Percentiles rank a stretch among this genome's conserved stretches.
These are phyloP conservation scores for Penicillium glabrum DNA, from an alignment of 2,329 filamentous ascomycete species.

Conservation along the genomic window DNA sequence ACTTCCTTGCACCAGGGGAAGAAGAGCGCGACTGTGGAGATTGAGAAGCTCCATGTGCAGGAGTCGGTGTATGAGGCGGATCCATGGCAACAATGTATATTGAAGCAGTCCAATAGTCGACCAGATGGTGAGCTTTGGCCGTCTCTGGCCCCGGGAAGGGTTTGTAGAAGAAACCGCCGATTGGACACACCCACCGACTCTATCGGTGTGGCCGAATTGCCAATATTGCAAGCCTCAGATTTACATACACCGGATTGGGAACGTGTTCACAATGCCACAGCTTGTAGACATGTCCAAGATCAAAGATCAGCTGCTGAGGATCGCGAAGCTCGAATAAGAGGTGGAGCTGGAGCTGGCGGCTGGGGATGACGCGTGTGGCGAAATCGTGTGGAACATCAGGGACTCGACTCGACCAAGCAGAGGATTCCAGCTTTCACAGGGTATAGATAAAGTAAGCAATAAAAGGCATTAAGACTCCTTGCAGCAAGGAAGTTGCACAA, in stretches of 20 bases:
- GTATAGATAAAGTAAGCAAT: neutral
- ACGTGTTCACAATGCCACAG: neutral
- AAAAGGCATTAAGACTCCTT: neutral
- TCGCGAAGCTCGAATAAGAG: conserved; percentile 1
- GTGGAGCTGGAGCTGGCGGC: conserved; percentile 12
- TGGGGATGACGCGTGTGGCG: conserved; percentile 24
- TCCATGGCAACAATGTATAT: neutral
- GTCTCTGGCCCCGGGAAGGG: neutral
- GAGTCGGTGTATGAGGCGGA: conserved; percentile 5
- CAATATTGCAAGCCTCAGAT: neutral
- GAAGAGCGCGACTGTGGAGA: conserved; percentile 9
- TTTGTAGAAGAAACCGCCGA: neutral
- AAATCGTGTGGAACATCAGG: conserved; percentile 16
- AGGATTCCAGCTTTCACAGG: neutral
- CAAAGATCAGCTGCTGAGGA: conserved; percentile 7
- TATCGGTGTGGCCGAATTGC: neutral
- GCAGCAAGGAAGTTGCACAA: neutral
- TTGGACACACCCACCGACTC: neutral
- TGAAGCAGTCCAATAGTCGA: neutral
- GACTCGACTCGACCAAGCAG: neutral
- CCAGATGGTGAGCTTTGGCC: neutral
- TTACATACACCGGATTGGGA: neutral
- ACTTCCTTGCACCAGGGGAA: conserved; percentile 12
- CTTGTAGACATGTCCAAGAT: conserved; percentile 12
- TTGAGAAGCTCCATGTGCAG: conserved; percentile 6